Evolutionary conservation across 805 yeast genomes (phyloP), one percentile per base, ranked within the genome.

Genomic region (Suhomyces kilbournensis): DNA sequence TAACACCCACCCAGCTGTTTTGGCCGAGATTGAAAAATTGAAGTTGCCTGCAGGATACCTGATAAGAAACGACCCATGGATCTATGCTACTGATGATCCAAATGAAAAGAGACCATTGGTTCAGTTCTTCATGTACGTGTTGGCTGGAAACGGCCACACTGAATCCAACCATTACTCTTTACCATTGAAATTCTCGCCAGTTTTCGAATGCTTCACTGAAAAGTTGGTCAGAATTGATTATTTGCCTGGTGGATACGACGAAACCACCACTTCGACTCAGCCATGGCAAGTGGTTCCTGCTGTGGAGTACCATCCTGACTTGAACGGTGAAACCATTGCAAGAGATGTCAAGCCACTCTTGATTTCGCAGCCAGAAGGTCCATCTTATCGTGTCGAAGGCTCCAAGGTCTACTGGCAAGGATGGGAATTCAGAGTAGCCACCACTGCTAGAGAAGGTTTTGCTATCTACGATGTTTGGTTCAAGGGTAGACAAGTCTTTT

Each of bases 51-150:
- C 72, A 58, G 79, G 64, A 65, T 79, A 66, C 71, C 65, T 66
- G 34, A 84, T 85, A 47, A 78, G 83, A 59, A 79, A 79, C 64
- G 93, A 87, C 66, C 90, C 92, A 49, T 88, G 96, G 96, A 88
- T 87, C 79, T 87, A 88, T 66, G 96, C 93, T 62, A 84, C 90
- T 32, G 90, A 85, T 64, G 84, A 83, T 60, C 71, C 80, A 46
- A 70, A 77, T 54, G 88, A 84, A 63, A 74, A 67, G 44, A 79
- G 85, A 68, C 80, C 83, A n/a, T 72, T 84, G 74, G 74, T 84
- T 56, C 91, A 86, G 72, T 84, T 85, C 67, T 85, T 84, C 75
- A 84, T 86, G 84, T 88, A 88, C 70, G 78, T 88, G 63, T 76
- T 78, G 58, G 83, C 80, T 53, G 81, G 87, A 57, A 69, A 81